Evolutionary conservation across 352 stramenopile species (phyloP), one percentile per base, ranked within the genome.

Genomic region (Blastocystis sp.): DNA sequence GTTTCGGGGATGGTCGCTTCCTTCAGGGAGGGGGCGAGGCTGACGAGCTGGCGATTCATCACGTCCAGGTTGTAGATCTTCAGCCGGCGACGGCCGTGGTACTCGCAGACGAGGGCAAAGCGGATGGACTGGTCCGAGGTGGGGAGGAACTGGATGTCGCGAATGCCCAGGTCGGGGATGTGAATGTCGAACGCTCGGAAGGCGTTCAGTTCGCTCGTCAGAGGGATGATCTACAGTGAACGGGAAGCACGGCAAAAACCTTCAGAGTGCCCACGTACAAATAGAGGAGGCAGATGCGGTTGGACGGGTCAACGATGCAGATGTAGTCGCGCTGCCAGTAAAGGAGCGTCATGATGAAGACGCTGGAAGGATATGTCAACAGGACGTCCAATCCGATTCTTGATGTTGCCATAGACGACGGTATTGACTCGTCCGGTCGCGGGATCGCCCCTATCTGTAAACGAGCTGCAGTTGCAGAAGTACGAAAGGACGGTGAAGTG

Each of bases 171-270:
- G 28, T 84, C 74, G 2, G 52, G 52, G n/a, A 84, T 68, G 54
- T 84, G 74, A n/a, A 84, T 84, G 57, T 84, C 74, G 38, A 84
- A 84, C 0, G 74, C 74, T 14, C 57, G 48, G 54, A 84, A 84
- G 6, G 74, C 74, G 17, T 84, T 84, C 4, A 70, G 34, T 68
- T 84, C 74, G 61, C 69, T 84, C 2, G 74, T 84, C 3, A 84
- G 54, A 1, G 74, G 60, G 69, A 84, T 84, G 48, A 84, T 40
- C 74, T 84, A 69, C 2, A 84, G 17, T 34, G 28, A 45, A 2
- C 1, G 34, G 24, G 19, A n/a, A 0, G 21, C 1, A 9, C 7
- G 28, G 24, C 6, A 68, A 34, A 2, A 21, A 84, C 74, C 57
- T 84, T 84, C 4, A 84, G 10, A 43, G 57, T 59, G 42, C 74